Evolutionary conservation across 2,329 filamentous ascomycete genomes (phyloP), one percentile per base, ranked within the genome.

Genomic region (Diatrype stigma): DNA sequence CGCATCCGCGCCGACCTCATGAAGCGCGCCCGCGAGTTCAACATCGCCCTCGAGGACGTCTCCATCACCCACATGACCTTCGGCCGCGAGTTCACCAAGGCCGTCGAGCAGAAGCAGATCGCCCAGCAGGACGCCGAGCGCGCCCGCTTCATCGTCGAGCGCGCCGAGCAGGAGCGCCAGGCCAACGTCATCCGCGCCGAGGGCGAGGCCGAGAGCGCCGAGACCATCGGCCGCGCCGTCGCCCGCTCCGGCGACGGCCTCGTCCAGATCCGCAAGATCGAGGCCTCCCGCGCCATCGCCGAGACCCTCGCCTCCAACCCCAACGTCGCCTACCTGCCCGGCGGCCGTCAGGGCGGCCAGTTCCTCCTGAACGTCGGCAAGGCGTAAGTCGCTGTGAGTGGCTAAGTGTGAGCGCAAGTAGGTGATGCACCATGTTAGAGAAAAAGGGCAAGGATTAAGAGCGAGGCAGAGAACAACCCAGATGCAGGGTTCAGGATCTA

Each of bases 61-160:
- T 96, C 90, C 68, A 99, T 99, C 73, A 99, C 94, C 55, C 94
- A 99, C 81, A 99, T 99, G 94, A 99, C 94, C 48, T 99, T 99
- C 70, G 94, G 94, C 63, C 93, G 93, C 73, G 94, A 99, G 75
- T 99, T 99, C 80, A 99, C 94, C 55, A 89, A 90, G 73, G 94
- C 94, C 59, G 94, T 99, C 65, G 94, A 99, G 78, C 94, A 99
- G 84, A 99, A 99, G 85, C 94, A 99, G 80, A 99, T 99, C 71
- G 94, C 94, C 50, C 94, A 99, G 77, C 94, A 99, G 75, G 94
- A 99, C 69, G 94, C 94, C 57, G 94, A 99, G 81, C 84, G 94
- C 59, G 94, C 94, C 46, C 84, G 94, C 60, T 99, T 99, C 79
- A 95, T 99, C 62, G 94, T 99, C 70, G 94, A 99, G 82, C 90